phyloP scores from a whole-genome alignment of 2,329 filamentous ascomycete genomes.

The Pyrenophora graminea region DNA sequence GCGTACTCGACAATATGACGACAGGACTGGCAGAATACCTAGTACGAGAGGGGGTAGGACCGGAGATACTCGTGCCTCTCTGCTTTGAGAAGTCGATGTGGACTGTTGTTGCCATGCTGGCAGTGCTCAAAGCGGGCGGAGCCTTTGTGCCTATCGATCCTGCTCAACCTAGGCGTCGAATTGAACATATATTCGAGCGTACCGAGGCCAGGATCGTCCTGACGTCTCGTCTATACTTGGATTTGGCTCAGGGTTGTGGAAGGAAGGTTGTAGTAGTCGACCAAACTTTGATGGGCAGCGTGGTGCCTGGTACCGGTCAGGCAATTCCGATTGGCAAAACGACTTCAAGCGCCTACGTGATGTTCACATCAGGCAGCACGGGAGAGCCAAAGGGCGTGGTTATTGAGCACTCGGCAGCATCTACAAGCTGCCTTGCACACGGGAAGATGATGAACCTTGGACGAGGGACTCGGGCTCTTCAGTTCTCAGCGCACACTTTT shows the following conservation, averaged over 20 bases:
- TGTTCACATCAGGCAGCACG: constrained; percentile 56
- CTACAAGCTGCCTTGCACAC: background rate
- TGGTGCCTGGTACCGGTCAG: background rate
- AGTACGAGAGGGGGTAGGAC: background rate
- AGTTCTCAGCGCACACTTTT: constrained; percentile 62
- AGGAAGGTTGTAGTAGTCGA: too few species aligned
- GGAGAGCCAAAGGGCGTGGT: constrained; percentile 54
- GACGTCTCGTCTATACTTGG: too few species aligned
- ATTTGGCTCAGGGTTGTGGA: too few species aligned
- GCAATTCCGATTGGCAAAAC: too few species aligned
- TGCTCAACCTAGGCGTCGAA: too few species aligned
- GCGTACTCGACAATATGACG: too few species aligned
- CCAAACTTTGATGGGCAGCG: background rate
- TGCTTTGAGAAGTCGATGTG: constrained; percentile 28
- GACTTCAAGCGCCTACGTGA: constrained; percentile 50
- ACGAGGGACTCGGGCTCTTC: constrained; percentile 27
- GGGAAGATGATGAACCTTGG: background rate
- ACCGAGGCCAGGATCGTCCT: too few species aligned
- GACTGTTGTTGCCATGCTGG: constrained; percentile 46
- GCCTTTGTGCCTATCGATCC: background rate
- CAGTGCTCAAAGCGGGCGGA: constrained; percentile 48
- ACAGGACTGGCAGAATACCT: background rate
- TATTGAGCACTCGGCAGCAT: constrained; percentile 45
- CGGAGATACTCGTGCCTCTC: constrained; percentile 25
- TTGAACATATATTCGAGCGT: background rate